Conservation (phyloP, 192 early-diverging fungal genomes). For the Coemansia sp. region DNA sequence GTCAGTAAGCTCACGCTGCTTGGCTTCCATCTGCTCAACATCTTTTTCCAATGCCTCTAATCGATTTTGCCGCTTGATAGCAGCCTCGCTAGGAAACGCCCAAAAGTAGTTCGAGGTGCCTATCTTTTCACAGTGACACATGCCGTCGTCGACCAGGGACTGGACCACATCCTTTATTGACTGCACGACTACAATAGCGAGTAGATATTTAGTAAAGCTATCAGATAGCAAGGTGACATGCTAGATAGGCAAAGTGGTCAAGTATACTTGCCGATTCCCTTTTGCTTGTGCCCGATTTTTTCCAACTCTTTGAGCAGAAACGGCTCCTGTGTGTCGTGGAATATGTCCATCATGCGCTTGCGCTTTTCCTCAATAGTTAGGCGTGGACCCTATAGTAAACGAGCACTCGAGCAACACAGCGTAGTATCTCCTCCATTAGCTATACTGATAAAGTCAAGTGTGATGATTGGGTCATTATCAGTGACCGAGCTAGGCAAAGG, state of each 20-base stretch:
- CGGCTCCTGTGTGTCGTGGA: conserved; percentile 66
- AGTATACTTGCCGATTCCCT: conserved; percentile 62
- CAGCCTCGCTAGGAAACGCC: conserved; percentile 81
- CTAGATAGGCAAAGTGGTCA: conserved; percentile 38
- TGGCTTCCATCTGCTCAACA: conserved; percentile 49
- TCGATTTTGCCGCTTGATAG: conserved; percentile 54
- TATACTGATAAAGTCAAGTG: background rate
- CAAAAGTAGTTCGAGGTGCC: conserved; percentile 90
- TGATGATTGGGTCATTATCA: background rate
- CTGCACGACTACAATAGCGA: conserved; percentile 57
- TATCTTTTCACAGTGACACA: conserved; percentile 82
- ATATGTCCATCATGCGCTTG: conserved; percentile 60
- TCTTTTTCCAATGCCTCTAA: conserved; percentile 58
- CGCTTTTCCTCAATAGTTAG: conserved; percentile 59
- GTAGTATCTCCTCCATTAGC: background rate
- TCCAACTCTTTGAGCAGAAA: conserved; percentile 86
- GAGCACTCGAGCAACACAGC: background rate
- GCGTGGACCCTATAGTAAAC: conserved; percentile 37
- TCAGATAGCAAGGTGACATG: background rate
- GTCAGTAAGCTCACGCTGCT: conserved; percentile 50
- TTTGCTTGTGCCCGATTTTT: conserved; percentile 75
- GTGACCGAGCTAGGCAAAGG: background rate
- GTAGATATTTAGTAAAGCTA: background rate
- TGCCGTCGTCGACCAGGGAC: conserved; percentile 76
- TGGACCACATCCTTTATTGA: conserved; percentile 84